Conservation (phyloP, 805 yeast species). For the Ogataea thermomethanolica region DNA sequence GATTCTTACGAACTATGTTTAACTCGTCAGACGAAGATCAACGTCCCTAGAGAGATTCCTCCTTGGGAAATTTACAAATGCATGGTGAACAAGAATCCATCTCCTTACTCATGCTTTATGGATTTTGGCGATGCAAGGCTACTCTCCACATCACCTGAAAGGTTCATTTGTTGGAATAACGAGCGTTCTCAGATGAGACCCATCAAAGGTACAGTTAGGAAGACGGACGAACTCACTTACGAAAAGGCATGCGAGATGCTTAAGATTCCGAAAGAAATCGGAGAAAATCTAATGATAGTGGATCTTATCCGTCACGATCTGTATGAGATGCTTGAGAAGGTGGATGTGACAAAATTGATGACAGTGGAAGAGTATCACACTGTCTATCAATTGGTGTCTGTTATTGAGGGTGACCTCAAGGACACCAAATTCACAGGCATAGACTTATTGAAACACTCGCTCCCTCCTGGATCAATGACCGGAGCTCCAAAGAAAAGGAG, state of each 20-base stretch:
- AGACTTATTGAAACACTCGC: conserved; percentile 70
- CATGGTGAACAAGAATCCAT: conserved; percentile 72
- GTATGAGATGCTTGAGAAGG: conserved; percentile 59
- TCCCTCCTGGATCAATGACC: conserved; percentile 99
- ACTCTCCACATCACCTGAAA: conserved; percentile 90
- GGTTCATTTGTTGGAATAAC: conserved; percentile 78
- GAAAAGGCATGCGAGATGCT: conserved; percentile 62
- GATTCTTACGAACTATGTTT: conserved; percentile 93
- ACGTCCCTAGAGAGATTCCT: conserved; percentile 43
- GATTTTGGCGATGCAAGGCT: conserved; percentile 61
- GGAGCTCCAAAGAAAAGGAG: conserved; percentile 97
- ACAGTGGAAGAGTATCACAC: conserved; percentile 87
- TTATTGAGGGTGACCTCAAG: conserved; percentile 62
- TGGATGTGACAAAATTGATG: conserved; percentile 78
- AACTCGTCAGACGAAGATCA: conserved; percentile 67
- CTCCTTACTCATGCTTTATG: conserved; percentile 86
- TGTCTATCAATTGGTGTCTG: conserved; percentile 89
- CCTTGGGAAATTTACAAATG: conserved; percentile 83
- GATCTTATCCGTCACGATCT: conserved; percentile 93
- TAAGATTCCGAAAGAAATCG: conserved; percentile 86
- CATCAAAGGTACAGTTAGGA: conserved; percentile 91
- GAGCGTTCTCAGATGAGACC: conserved; percentile 78
- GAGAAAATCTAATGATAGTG: conserved; percentile 95
- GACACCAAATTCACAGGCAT: conserved; percentile 53
- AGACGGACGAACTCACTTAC: conserved; percentile 48